phyloP scores from a whole-genome alignment of 2,329 filamentous ascomycete genomes.

The Phyllosticta citrichinensis region DNA sequence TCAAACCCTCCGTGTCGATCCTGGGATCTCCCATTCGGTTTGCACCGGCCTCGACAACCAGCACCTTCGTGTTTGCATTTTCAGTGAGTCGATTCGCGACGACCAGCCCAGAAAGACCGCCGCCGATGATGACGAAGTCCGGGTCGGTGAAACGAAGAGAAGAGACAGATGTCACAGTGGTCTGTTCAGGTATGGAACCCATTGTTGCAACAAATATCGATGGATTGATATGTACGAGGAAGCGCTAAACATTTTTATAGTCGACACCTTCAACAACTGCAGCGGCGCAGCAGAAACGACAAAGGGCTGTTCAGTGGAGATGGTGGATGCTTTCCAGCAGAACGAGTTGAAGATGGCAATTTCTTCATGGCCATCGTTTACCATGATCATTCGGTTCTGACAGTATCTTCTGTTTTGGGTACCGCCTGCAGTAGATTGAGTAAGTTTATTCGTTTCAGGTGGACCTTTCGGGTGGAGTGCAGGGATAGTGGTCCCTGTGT shows the following conservation, averaged over 20 bases:
- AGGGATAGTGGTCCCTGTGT: neutral
- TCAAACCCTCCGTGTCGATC: slow-evolving; percentile 20
- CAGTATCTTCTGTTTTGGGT: neutral
- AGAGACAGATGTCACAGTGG: neutral
- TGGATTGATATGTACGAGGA: neutral
- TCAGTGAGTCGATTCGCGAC: slow-evolving; percentile 19
- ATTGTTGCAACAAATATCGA: neutral
- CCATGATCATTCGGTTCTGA: neutral
- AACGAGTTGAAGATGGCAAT: neutral
- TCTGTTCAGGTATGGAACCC: neutral
- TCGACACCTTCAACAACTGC: neutral
- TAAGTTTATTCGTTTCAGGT: neutral
- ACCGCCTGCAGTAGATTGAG: neutral
- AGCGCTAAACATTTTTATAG: neutral
- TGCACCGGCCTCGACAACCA: slow-evolving; percentile 15
- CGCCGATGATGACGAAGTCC: slow-evolving; percentile 12
- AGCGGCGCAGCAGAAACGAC: neutral
- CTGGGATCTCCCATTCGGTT: slow-evolving; percentile 19
- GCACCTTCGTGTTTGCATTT: slow-evolving; percentile 12
- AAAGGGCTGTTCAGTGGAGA: neutral
- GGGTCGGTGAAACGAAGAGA: neutral
- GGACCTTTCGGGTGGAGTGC: neutral
- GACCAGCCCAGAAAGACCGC: slow-evolving; percentile 13
- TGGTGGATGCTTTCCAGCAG: neutral
- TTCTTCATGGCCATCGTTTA: neutral